Conservation (phyloP, 352 stramenopile genomes). For the Pythium sp. region DNA sequence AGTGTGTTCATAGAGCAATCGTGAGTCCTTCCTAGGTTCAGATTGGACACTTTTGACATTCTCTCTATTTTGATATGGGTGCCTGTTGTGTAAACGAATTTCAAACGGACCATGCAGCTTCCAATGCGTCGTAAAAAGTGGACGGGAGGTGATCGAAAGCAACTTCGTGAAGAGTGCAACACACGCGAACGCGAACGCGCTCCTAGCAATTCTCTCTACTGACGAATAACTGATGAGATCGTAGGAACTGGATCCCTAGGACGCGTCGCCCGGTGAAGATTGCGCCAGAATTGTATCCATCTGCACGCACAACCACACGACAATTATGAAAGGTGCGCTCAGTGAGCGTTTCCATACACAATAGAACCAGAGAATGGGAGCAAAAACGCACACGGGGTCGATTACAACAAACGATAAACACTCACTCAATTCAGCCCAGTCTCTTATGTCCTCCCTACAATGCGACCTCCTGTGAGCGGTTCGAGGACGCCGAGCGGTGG, state of each 20-base stretch:
- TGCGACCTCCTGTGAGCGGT: slow-evolving; percentile 27
- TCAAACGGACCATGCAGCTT: background rate
- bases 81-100: background rate
- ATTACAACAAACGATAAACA: slow-evolving; percentile 16
- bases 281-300: background rate
- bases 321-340: background rate
- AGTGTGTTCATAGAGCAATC: slow-evolving; percentile 11
- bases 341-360: background rate
- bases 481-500: slow-evolving; percentile 26
- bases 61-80: background rate
- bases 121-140: background rate
- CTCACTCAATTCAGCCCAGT: background rate
- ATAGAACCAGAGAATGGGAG: background rate
- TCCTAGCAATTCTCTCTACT: background rate
- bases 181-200: background rate
- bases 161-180: background rate
- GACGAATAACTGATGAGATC: too few relatives aligned
- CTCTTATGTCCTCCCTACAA: slow-evolving; percentile 12
- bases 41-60: background rate
- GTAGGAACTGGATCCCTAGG: background rate
- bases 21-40: background rate
- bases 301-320: background rate
- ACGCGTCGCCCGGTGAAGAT: background rate
- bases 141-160: background rate
- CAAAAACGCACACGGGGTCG: background rate